These are phyloP conservation scores for Pulicaria dysenterica DNA, from an alignment of 129 eudicot genomes.

Conservation along the genomic window DNA sequence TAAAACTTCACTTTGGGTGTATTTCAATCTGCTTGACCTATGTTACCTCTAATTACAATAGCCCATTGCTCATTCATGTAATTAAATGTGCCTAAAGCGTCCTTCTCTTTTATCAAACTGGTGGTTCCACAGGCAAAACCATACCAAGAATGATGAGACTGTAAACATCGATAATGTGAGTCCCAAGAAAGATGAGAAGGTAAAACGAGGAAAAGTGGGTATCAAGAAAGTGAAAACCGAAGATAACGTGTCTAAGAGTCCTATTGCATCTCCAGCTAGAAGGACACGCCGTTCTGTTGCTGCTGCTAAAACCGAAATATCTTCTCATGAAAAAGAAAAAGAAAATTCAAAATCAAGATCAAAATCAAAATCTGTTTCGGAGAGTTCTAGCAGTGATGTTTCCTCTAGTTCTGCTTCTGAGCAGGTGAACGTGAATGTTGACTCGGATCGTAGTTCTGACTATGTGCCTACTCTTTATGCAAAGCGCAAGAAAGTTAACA, in stretches of 20 bases:
- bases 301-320: conserved; percentile 25
- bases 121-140: conserved; percentile 50
- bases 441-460: conserved; percentile 43
- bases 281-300: conserved; percentile 32
- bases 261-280: conserved; percentile 33
- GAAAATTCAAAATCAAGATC: neutral
- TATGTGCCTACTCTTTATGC: conserved; percentile 31
- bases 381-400: conserved; percentile 36
- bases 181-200: conserved; percentile 32
- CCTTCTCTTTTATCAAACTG: conserved; percentile 20
- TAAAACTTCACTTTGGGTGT: neutral
- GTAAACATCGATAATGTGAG: conserved; percentile 33
- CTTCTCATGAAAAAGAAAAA: conserved; percentile 23
- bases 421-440: conserved; percentile 32
- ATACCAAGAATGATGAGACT: conserved; percentile 50
- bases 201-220: conserved; percentile 29
- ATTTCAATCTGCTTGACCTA: neutral
- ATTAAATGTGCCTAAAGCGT: conserved; percentile 14
- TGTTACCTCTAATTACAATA: neutral
- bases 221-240: conserved; percentile 35
- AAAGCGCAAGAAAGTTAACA: conserved; percentile 25
- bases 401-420: conserved; percentile 45
- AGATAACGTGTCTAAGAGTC: conserved; percentile 27
- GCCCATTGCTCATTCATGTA: neutral
- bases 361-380: conserved; percentile 20